These are phyloP conservation scores for Phanerodontia chrysosporium DNA, from an alignment of 768 basidiomycete genomes.

Conservation along the genomic window DNA sequence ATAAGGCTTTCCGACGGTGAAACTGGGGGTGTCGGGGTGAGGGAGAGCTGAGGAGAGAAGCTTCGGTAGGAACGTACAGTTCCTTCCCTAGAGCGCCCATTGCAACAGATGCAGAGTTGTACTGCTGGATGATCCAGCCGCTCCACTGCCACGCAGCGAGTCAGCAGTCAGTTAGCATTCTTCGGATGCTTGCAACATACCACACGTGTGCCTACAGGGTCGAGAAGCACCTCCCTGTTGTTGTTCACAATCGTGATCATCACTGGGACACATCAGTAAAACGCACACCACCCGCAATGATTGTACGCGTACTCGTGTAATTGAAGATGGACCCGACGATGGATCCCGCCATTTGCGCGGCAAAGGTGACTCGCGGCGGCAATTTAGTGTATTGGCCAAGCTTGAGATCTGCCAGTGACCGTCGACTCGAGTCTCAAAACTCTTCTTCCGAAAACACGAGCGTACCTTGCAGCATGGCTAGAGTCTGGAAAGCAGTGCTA, in stretches of 20 bases:
- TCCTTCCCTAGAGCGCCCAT: constrained; percentile 53
- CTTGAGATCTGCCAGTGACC: constrained; percentile 35
- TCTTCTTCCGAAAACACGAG: neutral
- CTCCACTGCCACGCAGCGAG: constrained; percentile 33
- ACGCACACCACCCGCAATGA: neutral
- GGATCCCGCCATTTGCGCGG: constrained; percentile 45
- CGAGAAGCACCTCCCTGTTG: constrained; percentile 41
- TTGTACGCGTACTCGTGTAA: constrained; percentile 37
- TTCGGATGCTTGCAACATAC: constrained; percentile 22
- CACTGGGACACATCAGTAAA: constrained; percentile 29
- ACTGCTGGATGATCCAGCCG: constrained; percentile 49
- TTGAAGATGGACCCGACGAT: constrained; percentile 50
- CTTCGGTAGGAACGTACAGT: constrained; percentile 27
- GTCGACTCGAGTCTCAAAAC: neutral
- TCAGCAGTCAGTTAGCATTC: neutral
- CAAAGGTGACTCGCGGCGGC: constrained; percentile 46
- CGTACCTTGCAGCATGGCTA: constrained; percentile 46
- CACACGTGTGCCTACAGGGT: constrained; percentile 46
- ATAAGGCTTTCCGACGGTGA: constrained; percentile 43
- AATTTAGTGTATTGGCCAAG: constrained; percentile 54
- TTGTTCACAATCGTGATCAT: constrained; percentile 44
- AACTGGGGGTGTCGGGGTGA: constrained; percentile 18
- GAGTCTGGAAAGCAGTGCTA: constrained; percentile 47
- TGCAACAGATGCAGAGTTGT: constrained; percentile 51
- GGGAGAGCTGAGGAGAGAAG: neutral